Evolutionary conservation across 2,329 filamentous ascomycete species (phyloP).

Genomic region (Cordyceps pruinosa): DNA sequence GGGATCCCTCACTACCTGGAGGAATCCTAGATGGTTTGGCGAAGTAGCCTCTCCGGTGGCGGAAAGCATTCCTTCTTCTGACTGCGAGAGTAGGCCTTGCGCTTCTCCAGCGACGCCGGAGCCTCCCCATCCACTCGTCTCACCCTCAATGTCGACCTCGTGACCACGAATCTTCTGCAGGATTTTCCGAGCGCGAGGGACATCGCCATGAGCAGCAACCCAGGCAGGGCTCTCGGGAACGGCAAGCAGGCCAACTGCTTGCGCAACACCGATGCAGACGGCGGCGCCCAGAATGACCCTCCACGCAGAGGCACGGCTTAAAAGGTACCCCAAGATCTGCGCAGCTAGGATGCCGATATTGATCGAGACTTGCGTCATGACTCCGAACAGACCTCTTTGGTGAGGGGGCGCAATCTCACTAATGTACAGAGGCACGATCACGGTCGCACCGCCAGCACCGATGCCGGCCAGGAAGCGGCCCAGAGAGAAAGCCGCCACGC

Average conservation of each 20-base stretch:
- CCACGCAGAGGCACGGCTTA: slow-evolving; percentile 76
- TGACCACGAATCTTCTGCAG: slow-evolving; percentile 72
- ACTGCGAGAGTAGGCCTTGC: slow-evolving; percentile 55
- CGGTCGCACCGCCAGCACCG: slow-evolving; percentile 81
- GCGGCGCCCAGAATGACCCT: slow-evolving; percentile 73
- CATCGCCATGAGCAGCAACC: slow-evolving; percentile 63
- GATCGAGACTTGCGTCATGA: slow-evolving; percentile 87
- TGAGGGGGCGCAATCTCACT: slow-evolving; percentile 77
- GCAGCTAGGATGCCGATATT: slow-evolving; percentile 83
- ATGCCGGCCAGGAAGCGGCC: slow-evolving; percentile 77
- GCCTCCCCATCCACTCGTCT: slow-evolving; percentile 56
- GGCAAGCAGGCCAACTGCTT: slow-evolving; percentile 64
- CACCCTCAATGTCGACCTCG: slow-evolving; percentile 61
- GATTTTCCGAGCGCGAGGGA: slow-evolving; percentile 54
- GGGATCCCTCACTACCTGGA: slow-evolving; percentile 59
- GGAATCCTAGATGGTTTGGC: slow-evolving; percentile 47
- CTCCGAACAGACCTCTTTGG: slow-evolving; percentile 70
- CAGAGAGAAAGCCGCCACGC: slow-evolving; percentile 59
- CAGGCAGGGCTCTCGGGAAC: slow-evolving; percentile 84
- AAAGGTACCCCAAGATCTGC: slow-evolving; percentile 79
- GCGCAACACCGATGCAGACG: slow-evolving; percentile 57
- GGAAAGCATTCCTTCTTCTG: slow-evolving; percentile 17
- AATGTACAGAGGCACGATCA: slow-evolving; percentile 91
- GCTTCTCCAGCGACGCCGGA: slow-evolving; percentile 48
- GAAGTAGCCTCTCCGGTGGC: slow-evolving; percentile 12